These are phyloP conservation scores for Pleurozium schreberi DNA, from an alignment of 225 moss, liverwort and hornwort genomes.

Conservation along the genomic window DNA sequence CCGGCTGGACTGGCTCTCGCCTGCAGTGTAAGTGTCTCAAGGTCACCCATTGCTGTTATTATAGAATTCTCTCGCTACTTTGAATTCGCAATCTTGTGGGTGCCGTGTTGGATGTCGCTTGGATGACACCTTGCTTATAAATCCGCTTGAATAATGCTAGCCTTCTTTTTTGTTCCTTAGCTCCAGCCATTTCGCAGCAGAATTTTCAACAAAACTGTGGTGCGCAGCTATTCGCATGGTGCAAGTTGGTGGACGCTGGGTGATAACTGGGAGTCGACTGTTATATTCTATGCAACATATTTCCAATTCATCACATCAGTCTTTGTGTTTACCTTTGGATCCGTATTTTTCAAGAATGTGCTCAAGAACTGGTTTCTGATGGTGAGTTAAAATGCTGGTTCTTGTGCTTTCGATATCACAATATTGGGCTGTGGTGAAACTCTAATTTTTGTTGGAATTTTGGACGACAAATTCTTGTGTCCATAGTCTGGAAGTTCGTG, in stretches of 20 bases:
- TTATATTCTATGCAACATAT: constrained; percentile 63
- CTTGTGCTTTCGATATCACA: not conserved
- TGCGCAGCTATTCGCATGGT: constrained; percentile 55
- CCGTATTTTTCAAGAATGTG: constrained; percentile 55
- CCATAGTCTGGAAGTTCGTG: not conserved
- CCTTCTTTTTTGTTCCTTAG: not conserved
- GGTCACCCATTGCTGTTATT: not conserved
- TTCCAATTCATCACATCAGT: constrained; percentile 77
- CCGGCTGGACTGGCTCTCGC: not conserved
- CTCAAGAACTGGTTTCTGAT: constrained; percentile 47
- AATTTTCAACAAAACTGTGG: not conserved
- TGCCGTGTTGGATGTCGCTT: not conserved
- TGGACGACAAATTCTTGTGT: not conserved
- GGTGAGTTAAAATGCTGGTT: constrained; percentile 8
- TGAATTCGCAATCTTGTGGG: not conserved
- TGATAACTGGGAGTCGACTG: constrained; percentile 85
- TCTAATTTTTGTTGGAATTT: not conserved
- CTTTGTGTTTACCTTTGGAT: constrained; percentile 68
- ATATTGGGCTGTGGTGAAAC: not conserved
- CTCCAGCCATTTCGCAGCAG: not conserved
- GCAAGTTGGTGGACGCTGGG: constrained; percentile 90
- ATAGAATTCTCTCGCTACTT: not conserved
- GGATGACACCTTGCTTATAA: not conserved
- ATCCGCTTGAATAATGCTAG: not conserved
- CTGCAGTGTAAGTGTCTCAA: constrained; percentile 31